Conservation (phyloP, 2,329 filamentous ascomycete species). For the Fusarium illudens region DNA sequence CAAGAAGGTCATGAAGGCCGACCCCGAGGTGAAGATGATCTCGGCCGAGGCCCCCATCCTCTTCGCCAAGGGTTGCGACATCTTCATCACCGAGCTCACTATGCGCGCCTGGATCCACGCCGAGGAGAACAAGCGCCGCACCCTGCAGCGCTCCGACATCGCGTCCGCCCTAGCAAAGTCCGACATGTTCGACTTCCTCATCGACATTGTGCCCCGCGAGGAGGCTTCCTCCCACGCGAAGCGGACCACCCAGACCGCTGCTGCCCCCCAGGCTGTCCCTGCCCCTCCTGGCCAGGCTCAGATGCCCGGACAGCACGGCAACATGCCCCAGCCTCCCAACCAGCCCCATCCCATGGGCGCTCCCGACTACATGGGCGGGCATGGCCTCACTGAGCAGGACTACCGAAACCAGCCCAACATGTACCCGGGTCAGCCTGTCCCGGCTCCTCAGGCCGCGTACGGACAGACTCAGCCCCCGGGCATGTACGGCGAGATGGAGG, state of each 20-base stretch:
- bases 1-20: constrained; percentile 99
- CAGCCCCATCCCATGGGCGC: constrained; percentile 68
- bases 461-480: constrained; percentile 73
- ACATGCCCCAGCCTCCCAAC: constrained; percentile 63
- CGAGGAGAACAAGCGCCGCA: constrained; percentile 97
- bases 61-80: constrained; percentile 98
- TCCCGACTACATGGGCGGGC: constrained; percentile 69
- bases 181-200: constrained; percentile 99
- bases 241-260: constrained; percentile 65
- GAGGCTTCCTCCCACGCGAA: constrained; percentile 89
- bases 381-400: constrained; percentile 75
- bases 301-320: constrained; percentile 61
- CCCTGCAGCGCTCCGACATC: constrained; percentile 94
- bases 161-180: constrained; percentile 95
- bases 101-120: constrained; percentile 99
- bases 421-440: constrained; percentile 82
- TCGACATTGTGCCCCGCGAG: constrained; percentile 97
- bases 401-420: constrained; percentile 83
- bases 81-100: constrained; percentile 98
- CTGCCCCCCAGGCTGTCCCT: constrained; percentile 55
- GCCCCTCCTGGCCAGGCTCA: constrained; percentile 59
- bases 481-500: constrained; percentile 84
- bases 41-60: constrained; percentile 97
- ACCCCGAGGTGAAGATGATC: constrained; percentile 99
- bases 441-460: constrained; percentile 75